Evolutionary conservation across 768 basidiomycete species (phyloP).

Genomic region (Piloderma croceum): DNA sequence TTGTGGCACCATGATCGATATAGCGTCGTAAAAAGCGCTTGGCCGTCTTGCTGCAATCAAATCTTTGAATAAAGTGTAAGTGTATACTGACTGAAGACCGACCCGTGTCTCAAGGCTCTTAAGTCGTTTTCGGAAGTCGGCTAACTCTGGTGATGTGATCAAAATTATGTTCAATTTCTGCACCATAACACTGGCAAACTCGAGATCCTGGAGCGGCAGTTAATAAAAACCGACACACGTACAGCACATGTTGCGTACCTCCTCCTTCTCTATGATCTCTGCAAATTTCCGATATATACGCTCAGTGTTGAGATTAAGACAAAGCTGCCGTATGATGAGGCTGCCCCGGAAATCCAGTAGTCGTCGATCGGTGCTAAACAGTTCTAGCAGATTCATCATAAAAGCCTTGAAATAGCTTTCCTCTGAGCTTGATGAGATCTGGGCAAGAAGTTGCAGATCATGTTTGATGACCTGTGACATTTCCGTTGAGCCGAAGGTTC

Average conservation of each 20-base stretch:
- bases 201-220: slow-evolving; percentile 65
- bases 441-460: slow-evolving; percentile 91
- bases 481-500: too few species aligned
- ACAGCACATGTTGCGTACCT: slow-evolving; percentile 44
- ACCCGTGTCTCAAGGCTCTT: slow-evolving; percentile 93
- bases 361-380: slow-evolving; percentile 91
- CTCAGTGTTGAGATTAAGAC: slow-evolving; percentile 90
- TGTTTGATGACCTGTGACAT: slow-evolving; percentile 88
- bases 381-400: slow-evolving; percentile 89
- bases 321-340: slow-evolving; percentile 91
- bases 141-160: slow-evolving; percentile 93
- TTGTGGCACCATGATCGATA: slow-evolving; percentile 99
- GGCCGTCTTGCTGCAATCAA: slow-evolving; percentile 76
- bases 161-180: slow-evolving; percentile 96
- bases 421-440: slow-evolving; percentile 93
- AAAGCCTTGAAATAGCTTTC: slow-evolving; percentile 94
- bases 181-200: slow-evolving; percentile 96
- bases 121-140: slow-evolving; percentile 87
- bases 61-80: background rate
- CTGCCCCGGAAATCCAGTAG: slow-evolving; percentile 89
- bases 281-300: slow-evolving; percentile 93
- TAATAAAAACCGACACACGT: background rate
- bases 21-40: slow-evolving; percentile 87
- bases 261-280: slow-evolving; percentile 96
- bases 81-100: slow-evolving; percentile 19